These are phyloP conservation scores for Cutaneotrichosporon cavernicola DNA, from an alignment of 1,284 basidiomycete genomes.

Conservation along the genomic window DNA sequence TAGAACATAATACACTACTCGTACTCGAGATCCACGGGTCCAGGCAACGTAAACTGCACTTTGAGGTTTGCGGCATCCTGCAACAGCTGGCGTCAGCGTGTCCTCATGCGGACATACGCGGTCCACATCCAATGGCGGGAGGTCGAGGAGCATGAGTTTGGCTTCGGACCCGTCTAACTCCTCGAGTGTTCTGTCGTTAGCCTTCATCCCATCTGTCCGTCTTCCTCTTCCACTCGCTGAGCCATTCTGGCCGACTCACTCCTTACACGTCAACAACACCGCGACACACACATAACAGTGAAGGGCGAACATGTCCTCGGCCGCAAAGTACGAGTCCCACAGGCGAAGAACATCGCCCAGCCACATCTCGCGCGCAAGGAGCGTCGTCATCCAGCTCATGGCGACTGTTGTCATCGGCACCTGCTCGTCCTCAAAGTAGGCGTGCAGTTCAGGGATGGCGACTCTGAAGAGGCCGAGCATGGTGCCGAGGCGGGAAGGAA, in stretches of 20 bases:
- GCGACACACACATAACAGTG: constrained; percentile 52
- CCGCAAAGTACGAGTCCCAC: constrained; percentile 51
- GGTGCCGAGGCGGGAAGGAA: constrained; percentile 43
- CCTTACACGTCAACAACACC: constrained; percentile 49
- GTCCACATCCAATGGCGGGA: constrained; percentile 51
- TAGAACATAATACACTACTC: constrained; percentile 13
- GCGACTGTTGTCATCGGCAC: constrained; percentile 47
- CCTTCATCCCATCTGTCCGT: constrained; percentile 29
- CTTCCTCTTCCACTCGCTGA: constrained; percentile 46
- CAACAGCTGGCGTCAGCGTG: constrained; percentile 31
- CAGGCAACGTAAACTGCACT: constrained; percentile 37
- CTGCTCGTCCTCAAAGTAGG: constrained; percentile 52
- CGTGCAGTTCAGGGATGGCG: constrained; percentile 46
- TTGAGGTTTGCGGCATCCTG: constrained; percentile 48
- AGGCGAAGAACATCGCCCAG: constrained; percentile 47
- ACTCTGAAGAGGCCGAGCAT: constrained; percentile 47
- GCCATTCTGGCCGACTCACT: constrained; percentile 34
- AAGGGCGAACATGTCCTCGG: constrained; percentile 48
- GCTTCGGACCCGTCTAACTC: constrained; percentile 50
- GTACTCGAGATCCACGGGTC: constrained; percentile 32
- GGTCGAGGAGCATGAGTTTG: constrained; percentile 49
- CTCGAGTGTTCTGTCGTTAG: constrained; percentile 38
- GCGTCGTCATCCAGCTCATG: constrained; percentile 46
- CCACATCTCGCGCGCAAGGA: constrained; percentile 51
- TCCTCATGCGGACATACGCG: constrained; percentile 29